Evolutionary conservation across 306 rosid species (phyloP), one percentile per base, ranked within the genome.

Genomic region (Hippophae gyantsensis): DNA sequence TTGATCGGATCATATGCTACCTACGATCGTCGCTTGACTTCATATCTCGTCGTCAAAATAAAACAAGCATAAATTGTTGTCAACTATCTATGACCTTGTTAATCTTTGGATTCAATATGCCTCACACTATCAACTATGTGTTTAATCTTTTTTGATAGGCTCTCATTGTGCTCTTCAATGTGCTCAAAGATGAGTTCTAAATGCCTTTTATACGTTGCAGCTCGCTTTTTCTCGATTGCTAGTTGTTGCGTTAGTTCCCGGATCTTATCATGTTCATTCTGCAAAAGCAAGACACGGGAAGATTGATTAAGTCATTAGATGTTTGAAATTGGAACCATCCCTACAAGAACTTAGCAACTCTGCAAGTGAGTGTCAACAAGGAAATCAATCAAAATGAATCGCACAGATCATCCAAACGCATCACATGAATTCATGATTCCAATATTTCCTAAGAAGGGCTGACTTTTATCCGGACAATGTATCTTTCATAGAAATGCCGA

Each of bases 211-310:
- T 92, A 88, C 2, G 82, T 73, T 3, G 89, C 97, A 1, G 94
- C 75, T 75, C 97, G 83, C 76, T 86, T 92, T 64, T 79, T 92
- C 86, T 92, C 99, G 52, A 71, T 32, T 9, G 94, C 83, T 76
- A 92, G 76, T 72, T 88, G 95, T 74, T 92, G 96, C 50, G 95
- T 74, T 57, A 92, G 74, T 69, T 92, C 99, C 61, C 84, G 87
- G 56, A 92, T 84, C 78, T 82, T 92, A 65, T 92, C 99, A 10
- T 84, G 93, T 56, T 92, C 93, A 50, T 71, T 88, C 99, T 88
- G 79, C 69, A 59, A 64, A 49, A 62, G 43, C 43, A 74, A 54
- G 8, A 64, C 61, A 66, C 43, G 18, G 56, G 48, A 46, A 69
- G 54, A 54, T 27, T 27, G 38, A 27, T 27, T 27, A 27, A 27